Conservation (phyloP, 1,284 basidiomycete genomes). For the Phaffia rhodozyma region DNA sequence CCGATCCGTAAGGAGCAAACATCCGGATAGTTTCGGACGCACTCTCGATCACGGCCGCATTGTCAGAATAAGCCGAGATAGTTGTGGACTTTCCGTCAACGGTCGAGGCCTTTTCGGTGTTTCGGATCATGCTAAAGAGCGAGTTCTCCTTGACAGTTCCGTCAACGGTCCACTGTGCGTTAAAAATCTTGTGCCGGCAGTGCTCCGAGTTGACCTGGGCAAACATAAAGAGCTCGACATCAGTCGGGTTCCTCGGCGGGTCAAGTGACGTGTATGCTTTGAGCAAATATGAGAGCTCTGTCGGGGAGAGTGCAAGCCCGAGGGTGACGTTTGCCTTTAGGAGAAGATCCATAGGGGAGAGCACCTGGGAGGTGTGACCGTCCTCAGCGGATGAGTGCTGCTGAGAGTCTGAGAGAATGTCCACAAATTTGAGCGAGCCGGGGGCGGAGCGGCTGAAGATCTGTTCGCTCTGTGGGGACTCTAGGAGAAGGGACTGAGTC, state of each 20-base stretch:
- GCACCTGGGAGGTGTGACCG: constrained; percentile 32
- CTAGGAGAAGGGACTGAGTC: constrained; percentile 66
- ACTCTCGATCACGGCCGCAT: constrained; percentile 87
- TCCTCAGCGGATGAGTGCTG: constrained; percentile 24
- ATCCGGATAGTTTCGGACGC: constrained; percentile 11
- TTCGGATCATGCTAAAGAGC: constrained; percentile 95
- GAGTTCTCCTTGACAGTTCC: constrained; percentile 55
- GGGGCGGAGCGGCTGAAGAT: constrained; percentile 64
- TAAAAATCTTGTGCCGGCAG: constrained; percentile 99
- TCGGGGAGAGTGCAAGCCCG: constrained; percentile 77
- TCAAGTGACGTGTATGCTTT: constrained; percentile 67
- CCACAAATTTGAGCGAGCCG: constrained; percentile 57
- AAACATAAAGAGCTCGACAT: constrained; percentile 99
- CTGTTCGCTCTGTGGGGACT: constrained; percentile 46
- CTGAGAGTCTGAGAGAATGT: constrained; percentile 35
- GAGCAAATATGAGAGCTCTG: constrained; percentile 89
- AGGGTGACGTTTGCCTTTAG: constrained; percentile 67
- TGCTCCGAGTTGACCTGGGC: constrained; percentile 99
- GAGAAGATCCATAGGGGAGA: constrained; percentile 43
- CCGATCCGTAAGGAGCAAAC: constrained; percentile 14
- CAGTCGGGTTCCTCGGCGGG: constrained; percentile 69
- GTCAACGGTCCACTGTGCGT: constrained; percentile 90
- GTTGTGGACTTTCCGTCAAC: constrained; percentile 55
- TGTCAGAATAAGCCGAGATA: constrained; percentile 95
- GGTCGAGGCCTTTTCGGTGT: constrained; percentile 59